A percentile compares a stretch with the other conserved stretches of the same genome.
phyloP scores from a whole-genome alignment of 371 early-diverging fungal genomes.

The Mortierella sp. region DNA sequence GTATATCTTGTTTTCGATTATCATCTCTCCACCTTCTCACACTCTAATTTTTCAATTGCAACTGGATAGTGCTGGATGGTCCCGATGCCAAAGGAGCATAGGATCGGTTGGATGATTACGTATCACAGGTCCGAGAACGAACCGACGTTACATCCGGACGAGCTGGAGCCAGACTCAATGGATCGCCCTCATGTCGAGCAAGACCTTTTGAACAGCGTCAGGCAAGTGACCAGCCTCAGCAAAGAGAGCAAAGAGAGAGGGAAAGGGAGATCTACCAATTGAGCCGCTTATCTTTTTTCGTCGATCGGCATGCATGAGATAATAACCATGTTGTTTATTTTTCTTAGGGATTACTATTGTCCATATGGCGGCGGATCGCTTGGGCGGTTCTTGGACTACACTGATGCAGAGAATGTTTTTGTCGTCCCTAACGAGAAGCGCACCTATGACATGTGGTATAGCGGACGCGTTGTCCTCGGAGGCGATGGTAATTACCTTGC shows the following conservation, averaged over 20 bases:
- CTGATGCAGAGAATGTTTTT: conserved; percentile 7
- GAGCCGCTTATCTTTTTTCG: background rate
- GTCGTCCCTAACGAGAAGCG: conserved; percentile 13
- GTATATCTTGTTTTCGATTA: background rate
- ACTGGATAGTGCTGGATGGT: conserved; percentile 15
- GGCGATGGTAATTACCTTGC: conserved; percentile 19
- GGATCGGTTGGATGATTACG: conserved; percentile 24
- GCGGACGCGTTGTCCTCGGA: conserved; percentile 25
- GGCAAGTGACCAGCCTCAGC: conserved; percentile 8
- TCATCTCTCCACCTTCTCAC: background rate
- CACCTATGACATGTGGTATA: conserved; percentile 24
- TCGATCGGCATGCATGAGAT: background rate
- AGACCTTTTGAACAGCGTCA: conserved; percentile 17
- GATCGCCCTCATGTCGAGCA: conserved; percentile 10
- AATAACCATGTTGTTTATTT: background rate
- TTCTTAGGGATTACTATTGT: conserved; percentile 8
- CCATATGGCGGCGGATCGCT: conserved; percentile 12
- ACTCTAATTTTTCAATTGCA: background rate
- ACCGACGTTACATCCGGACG: background rate
- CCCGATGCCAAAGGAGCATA: conserved; percentile 10
- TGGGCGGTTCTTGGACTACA: conserved; percentile 11
- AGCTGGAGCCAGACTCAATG: conserved; percentile 17
- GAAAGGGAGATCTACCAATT: background rate
- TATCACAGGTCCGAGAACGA: background rate
- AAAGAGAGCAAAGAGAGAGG: background rate